Base-by-base conservation (phyloP, 2,329 filamentous ascomycete genomes). In the Claviceps monticola region DNA sequence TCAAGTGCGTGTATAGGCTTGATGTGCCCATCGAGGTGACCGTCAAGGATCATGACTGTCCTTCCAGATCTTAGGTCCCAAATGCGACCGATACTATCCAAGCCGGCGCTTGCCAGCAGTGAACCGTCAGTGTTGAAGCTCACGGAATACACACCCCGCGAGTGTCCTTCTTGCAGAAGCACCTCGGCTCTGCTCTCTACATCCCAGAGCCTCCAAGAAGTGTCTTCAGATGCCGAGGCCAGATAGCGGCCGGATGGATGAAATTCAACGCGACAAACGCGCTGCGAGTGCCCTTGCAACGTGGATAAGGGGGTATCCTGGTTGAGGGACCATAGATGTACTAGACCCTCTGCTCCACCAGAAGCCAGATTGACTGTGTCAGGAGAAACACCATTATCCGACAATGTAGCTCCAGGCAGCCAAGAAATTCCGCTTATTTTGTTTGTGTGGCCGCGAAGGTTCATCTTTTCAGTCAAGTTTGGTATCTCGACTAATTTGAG, bases 131-230 rank as follows among this genome's bases (percentile, higher is more conserved):
- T 78, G 64, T 95, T 95, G 72, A 97, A 97, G 62, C 82, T 82
- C 49, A 97, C 79, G 0, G 89, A 79, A 62, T 93, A 97, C 13
- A 97, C 93, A 55, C 94, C 93, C 51, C 91, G 82, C 9, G 89
- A 94, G 66, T 98, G 93, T 1, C 93, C 93, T 69, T 97, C 91
- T 66, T 98, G 93, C 1, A 94, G 74, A 1, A 95, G 74, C 1
- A 97, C 70, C 63, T 97, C 90, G 2, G 83, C 83, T 0, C 82
- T 87, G 0, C 85, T 93, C 58, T 88, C 83, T 0, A 97, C 81
- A 64, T 97, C 91, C 91, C 93, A 98, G 37, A 98, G 73, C 45
- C 91, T 82, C 93, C 93, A 98, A 0, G 93, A 95, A 2, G 89
- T 95, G 64, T 98, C 93, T 61, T 93, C 93, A 0, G 89, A 95